Conservation (phyloP, 345 rosid species). For the Eucalyptus shirleyi region DNA sequence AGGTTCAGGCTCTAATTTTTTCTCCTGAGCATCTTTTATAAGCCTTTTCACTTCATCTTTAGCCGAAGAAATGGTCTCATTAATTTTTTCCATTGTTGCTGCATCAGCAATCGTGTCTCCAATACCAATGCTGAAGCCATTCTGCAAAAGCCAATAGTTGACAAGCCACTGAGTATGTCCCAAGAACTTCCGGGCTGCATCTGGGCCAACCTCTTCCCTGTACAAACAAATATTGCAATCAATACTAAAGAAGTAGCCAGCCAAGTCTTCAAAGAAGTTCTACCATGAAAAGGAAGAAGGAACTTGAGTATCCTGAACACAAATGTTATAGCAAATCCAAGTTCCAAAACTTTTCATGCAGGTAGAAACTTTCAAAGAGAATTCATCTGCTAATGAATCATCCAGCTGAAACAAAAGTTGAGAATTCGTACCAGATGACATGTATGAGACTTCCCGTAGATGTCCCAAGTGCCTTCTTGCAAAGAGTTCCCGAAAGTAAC, state of each 20-base stretch:
- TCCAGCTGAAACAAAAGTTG: background rate
- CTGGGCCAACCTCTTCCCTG: constrained; percentile 99
- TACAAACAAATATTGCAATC: background rate
- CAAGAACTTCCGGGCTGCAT: constrained; percentile 96
- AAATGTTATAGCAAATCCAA: background rate
- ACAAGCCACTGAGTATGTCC: constrained; percentile 99
- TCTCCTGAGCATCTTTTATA: constrained; percentile 54
- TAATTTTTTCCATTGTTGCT: constrained; percentile 81
- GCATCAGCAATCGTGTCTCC: constrained; percentile 99
- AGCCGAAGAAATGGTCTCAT: constrained; percentile 74
- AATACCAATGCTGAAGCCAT: constrained; percentile 92
- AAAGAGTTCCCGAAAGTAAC: constrained; percentile 83
- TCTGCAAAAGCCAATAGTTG: constrained; percentile 95
- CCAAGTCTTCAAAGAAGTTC: background rate
- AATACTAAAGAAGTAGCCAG: background rate
- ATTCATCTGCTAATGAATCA: background rate
- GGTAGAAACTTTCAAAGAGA: background rate
- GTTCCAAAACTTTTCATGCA: background rate
- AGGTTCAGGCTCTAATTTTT: constrained; percentile 85
- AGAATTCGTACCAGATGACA: constrained; percentile 66
- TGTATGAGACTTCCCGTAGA: constrained; percentile 92
- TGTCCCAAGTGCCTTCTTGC: constrained; percentile 95
- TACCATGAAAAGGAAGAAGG: background rate
- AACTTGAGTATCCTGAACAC: background rate
- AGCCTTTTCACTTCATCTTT: constrained; percentile 78